phyloP scores from a whole-genome alignment of 352 stramenopile species.

The Globisporangium alternatum region DNA sequence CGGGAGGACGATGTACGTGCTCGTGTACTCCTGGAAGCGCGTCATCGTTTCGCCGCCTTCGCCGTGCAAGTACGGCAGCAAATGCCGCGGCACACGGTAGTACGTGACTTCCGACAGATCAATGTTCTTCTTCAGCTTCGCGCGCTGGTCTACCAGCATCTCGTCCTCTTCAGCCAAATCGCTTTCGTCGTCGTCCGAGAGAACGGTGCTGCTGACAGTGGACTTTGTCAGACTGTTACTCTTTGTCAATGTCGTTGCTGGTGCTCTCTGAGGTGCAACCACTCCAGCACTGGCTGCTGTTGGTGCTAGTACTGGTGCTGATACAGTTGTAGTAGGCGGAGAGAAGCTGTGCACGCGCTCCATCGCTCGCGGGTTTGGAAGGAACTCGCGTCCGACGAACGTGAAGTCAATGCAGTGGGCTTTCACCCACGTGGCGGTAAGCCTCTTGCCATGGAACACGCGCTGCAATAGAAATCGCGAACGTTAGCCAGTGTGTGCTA shows the following conservation, averaged over 20 bases:
- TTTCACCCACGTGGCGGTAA: slow-evolving; percentile 64
- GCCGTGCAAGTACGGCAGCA: slow-evolving; percentile 70
- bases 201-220: neutral
- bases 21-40: slow-evolving; percentile 76
- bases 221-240: slow-evolving; percentile 3
- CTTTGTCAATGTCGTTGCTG: slow-evolving; percentile 4
- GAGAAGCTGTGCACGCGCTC: slow-evolving; percentile 51
- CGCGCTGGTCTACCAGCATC: slow-evolving; percentile 51
- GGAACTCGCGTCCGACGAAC: slow-evolving; percentile 87
- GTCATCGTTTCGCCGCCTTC: slow-evolving; percentile 67
- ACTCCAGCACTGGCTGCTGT: neutral
- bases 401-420: slow-evolving; percentile 85
- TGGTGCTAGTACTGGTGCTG: neutral
- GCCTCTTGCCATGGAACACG: slow-evolving; percentile 56
- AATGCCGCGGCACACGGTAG: slow-evolving; percentile 61
- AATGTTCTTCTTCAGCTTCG: slow-evolving; percentile 52
- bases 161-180: slow-evolving; percentile 18
- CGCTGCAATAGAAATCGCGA: slow-evolving; percentile 26
- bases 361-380: slow-evolving; percentile 86
- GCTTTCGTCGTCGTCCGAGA: slow-evolving; percentile 23
- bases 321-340: slow-evolving; percentile 10
- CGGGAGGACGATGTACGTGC: slow-evolving; percentile 73
- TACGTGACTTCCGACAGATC: slow-evolving; percentile 78
- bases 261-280: slow-evolving; percentile 10
- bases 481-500: neutral